A percentile compares a stretch with the other conserved stretches of the same genome.
These are phyloP conservation scores for Salix caprea DNA, from an alignment of 345 rosid species.

Conservation along the genomic window DNA sequence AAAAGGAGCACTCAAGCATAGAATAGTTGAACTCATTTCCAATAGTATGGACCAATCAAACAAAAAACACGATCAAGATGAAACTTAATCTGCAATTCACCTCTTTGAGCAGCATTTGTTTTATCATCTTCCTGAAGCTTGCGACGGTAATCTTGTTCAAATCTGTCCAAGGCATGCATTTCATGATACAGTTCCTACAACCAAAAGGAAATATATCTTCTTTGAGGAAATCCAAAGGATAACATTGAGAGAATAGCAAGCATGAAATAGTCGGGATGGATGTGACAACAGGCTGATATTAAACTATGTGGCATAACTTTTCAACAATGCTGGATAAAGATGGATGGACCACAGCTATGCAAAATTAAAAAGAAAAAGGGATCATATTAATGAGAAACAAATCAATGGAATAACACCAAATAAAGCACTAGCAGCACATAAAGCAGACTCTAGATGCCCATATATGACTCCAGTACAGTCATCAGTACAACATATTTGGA, in stretches of 20 bases:
- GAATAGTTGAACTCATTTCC: neutral
- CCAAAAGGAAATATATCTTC: neutral
- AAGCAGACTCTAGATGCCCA: neutral
- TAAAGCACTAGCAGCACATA: neutral
- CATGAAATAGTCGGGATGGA: neutral
- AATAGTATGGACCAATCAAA: neutral
- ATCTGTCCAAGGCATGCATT: slow-evolving; percentile 92
- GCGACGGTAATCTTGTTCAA: slow-evolving; percentile 95
- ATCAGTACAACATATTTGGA: neutral
- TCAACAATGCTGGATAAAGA: neutral
- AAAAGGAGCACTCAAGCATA: neutral
- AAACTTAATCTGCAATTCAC: slow-evolving; percentile 28
- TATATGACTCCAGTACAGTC: neutral
- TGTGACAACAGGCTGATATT: neutral
- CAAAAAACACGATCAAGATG: neutral
- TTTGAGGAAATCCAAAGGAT: neutral
- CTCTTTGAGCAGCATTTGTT: slow-evolving; percentile 67
- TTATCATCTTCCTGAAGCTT: slow-evolving; percentile 90
- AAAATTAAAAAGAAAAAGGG: neutral
- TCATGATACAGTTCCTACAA: slow-evolving; percentile 94
- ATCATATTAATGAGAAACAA: neutral
- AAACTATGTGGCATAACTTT: neutral
- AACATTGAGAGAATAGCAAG: neutral
- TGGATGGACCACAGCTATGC: neutral
- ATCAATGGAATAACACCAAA: neutral